phyloP scores from a whole-genome alignment of 1,284 basidiomycete genomes.

The Stereum hirsutum region DNA sequence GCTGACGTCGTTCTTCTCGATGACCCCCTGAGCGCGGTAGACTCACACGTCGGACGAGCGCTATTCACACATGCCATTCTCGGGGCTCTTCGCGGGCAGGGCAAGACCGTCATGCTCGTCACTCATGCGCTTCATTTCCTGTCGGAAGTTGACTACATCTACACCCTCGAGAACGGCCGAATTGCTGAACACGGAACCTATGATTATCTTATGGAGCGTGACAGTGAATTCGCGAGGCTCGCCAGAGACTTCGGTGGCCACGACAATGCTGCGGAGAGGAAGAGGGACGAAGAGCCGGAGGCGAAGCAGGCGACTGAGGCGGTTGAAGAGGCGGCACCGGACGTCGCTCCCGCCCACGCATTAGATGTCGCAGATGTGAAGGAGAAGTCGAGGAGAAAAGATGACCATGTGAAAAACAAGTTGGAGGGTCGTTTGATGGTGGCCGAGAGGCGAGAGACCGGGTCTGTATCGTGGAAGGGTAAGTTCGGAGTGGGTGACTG shows the following conservation, averaged over 20 bases:
- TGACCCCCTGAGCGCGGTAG: constrained; percentile 43
- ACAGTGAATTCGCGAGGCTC: constrained; percentile 66
- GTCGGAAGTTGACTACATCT: constrained; percentile 70
- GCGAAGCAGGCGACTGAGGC: constrained; percentile 13
- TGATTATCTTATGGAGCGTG: constrained; percentile 43
- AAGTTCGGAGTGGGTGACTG: too few species aligned
- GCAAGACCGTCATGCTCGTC: constrained; percentile 78
- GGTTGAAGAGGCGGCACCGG: constrained; percentile 52
- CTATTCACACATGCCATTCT: constrained; percentile 81
- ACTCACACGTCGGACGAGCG: constrained; percentile 82
- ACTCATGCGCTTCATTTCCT: constrained; percentile 82
- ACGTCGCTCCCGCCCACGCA: constrained; percentile 46
- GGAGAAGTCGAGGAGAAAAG: constrained; percentile 24
- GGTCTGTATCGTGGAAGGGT: constrained; percentile 51
- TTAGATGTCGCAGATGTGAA: constrained; percentile 45
- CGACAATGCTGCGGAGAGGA: constrained; percentile 30
- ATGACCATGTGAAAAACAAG: constrained; percentile 28
- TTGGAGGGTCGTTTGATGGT: constrained; percentile 57
- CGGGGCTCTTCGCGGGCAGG: constrained; percentile 31
- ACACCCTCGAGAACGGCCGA: constrained; percentile 59
- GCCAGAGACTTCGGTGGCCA: constrained; percentile 49
- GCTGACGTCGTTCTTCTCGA: constrained; percentile 85
- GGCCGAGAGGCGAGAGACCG: constrained; percentile 56
- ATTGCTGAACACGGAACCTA: constrained; percentile 77
- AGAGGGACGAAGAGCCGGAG: constrained; percentile 15